Evolutionary conservation across 2,329 filamentous ascomycete genomes (phyloP).

Genomic region (Beauveria sp.): DNA sequence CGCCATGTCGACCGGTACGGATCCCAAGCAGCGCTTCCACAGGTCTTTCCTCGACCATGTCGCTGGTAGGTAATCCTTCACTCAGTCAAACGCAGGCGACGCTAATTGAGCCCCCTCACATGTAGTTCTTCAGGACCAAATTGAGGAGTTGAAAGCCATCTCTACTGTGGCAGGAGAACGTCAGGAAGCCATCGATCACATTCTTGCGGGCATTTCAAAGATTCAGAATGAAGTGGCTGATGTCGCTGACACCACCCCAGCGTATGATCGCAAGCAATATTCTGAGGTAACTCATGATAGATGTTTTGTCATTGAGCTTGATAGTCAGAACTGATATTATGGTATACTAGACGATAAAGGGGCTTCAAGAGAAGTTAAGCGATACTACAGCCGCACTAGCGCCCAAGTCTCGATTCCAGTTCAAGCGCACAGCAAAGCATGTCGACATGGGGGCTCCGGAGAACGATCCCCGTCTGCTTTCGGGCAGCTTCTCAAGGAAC

Average conservation of each 20-base stretch:
- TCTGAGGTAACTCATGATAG: constrained; percentile 49
- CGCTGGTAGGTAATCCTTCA: constrained; percentile 44
- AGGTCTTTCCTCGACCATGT: constrained; percentile 73
- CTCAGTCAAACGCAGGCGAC: neutral
- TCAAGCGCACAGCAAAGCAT: constrained; percentile 43
- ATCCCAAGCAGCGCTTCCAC: constrained; percentile 71
- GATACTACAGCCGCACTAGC: constrained; percentile 59
- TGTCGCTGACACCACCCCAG: constrained; percentile 71
- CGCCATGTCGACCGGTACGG: constrained; percentile 20
- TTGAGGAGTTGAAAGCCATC: constrained; percentile 57
- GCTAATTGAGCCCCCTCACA: neutral
- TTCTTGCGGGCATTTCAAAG: constrained; percentile 69
- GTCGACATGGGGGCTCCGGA: constrained; percentile 36
- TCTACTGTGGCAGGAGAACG: constrained; percentile 63
- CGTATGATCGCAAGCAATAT: constrained; percentile 85
- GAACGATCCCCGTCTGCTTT: constrained; percentile 36
- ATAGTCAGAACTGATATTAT: neutral
- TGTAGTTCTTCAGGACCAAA: constrained; percentile 68
- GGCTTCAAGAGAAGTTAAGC: constrained; percentile 69
- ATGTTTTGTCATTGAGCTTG: too few species aligned
- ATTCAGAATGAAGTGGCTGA: constrained; percentile 82
- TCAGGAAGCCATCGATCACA: constrained; percentile 71
- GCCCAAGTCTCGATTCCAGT: constrained; percentile 76
- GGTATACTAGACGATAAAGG: constrained; percentile 61
- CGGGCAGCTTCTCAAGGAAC: constrained; percentile 26